Evolutionary conservation across 345 rosid species (phyloP).

Genomic region (Punica granatum): DNA sequence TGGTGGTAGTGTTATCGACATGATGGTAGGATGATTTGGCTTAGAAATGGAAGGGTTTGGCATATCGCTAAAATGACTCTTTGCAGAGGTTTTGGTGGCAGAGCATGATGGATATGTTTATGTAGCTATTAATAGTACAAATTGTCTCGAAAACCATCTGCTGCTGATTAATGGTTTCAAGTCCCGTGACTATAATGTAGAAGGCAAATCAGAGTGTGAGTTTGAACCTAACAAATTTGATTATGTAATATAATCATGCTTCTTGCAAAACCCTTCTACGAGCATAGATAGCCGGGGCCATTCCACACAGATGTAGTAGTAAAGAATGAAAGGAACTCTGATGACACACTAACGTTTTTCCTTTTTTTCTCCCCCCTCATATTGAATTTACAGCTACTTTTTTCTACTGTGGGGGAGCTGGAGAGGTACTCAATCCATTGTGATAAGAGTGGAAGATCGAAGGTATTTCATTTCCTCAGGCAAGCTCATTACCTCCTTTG

Average conservation of each 20-base stretch:
- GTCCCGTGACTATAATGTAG: too few relatives aligned
- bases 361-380: background rate
- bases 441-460: conserved; percentile 54
- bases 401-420: conserved; percentile 49
- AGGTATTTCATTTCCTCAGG: conserved; percentile 31
- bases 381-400: conserved; percentile 34
- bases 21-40: background rate
- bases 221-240: too few relatives aligned
- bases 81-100: background rate
- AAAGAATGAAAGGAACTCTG: background rate
- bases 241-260: too few relatives aligned
- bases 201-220: too few relatives aligned
- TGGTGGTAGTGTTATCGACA: too few relatives aligned
- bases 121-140: background rate
- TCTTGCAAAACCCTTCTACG: too few relatives aligned
- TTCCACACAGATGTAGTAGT: background rate
- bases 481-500: conserved; percentile 5
- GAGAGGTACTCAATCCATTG: conserved; percentile 39
- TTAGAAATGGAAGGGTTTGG: background rate
- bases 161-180: background rate
- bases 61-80: background rate
- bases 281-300: too few relatives aligned
- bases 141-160: background rate
- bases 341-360: too few relatives aligned
- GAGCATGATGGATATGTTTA: background rate